Evolutionary conservation across 78 protist species (phyloP).

Genomic region (Tieghemostelium lacteum): DNA sequence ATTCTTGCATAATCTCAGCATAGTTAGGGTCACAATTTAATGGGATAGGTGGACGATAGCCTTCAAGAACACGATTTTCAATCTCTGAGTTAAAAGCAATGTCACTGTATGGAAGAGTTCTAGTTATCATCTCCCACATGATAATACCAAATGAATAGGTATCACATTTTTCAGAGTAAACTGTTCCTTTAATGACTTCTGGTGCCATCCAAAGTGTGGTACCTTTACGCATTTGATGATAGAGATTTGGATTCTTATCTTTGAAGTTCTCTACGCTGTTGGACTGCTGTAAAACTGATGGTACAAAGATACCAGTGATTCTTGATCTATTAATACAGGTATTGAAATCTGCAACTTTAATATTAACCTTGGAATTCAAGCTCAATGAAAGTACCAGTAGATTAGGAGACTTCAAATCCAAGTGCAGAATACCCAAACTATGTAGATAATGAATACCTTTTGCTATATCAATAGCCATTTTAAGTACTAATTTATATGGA

Average conservation of each 20-base stretch:
- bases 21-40: slow-evolving; percentile 7
- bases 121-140: slow-evolving; percentile 72
- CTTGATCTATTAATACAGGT: slow-evolving; percentile 59
- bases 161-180: slow-evolving; percentile 68
- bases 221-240: slow-evolving; percentile 15
- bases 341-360: slow-evolving; percentile 69
- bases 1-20: slow-evolving; percentile 14
- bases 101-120: slow-evolving; percentile 44
- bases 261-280: not conserved
- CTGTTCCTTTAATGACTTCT: slow-evolving; percentile 37
- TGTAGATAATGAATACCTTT: slow-evolving; percentile 73
- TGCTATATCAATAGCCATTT: slow-evolving; percentile 78
- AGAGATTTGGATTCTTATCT: not conserved
- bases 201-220: slow-evolving; percentile 80
- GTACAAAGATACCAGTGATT: slow-evolving; percentile 32
- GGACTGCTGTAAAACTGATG: no score
- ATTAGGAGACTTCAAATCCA: slow-evolving; percentile 73
- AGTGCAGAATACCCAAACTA: slow-evolving; percentile 64
- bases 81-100: slow-evolving; percentile 34
- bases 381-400: slow-evolving; percentile 43
- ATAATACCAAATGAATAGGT: slow-evolving; percentile 61
- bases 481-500: slow-evolving; percentile 18
- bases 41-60: slow-evolving; percentile 44
- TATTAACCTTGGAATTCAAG: slow-evolving; percentile 11
- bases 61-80: slow-evolving; percentile 36